Conservation (phyloP, 768 basidiomycete species). For the Mycena vitilis region DNA sequence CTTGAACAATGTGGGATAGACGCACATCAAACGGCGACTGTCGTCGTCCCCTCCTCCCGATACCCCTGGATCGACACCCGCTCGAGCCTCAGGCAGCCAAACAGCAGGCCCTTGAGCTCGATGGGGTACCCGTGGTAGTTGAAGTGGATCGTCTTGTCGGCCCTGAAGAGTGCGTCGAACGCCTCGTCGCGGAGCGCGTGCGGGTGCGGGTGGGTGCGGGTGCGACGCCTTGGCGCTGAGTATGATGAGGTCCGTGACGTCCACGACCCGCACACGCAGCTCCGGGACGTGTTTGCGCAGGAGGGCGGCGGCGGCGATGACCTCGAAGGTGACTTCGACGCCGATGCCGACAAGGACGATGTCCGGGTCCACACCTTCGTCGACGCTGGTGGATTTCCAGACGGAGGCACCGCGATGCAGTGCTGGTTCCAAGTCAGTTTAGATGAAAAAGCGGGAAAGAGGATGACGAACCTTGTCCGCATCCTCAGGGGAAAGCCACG, state of each 20-base stretch:
- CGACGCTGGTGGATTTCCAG: constrained; percentile 86
- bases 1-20: constrained; percentile 8
- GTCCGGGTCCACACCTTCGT: constrained; percentile 77
- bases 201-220: constrained; percentile 87
- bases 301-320: constrained; percentile 86
- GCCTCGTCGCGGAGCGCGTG: constrained; percentile 72
- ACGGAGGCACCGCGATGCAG: constrained; percentile 87
- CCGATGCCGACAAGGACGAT: constrained; percentile 91
- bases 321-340: constrained; percentile 89
- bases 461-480: constrained; percentile 65
- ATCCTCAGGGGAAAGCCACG: constrained; percentile 83
- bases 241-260: constrained; percentile 91
- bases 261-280: constrained; percentile 87
- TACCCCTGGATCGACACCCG: constrained; percentile 73
- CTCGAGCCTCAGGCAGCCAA: constrained; percentile 61
- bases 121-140: constrained; percentile 89
- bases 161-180: constrained; percentile 80
- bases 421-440: constrained; percentile 56
- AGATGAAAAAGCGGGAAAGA: neutral
- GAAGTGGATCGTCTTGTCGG: constrained; percentile 75
- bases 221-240: constrained; percentile 76
- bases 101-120: constrained; percentile 75
- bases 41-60: constrained; percentile 82
- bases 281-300: constrained; percentile 76
- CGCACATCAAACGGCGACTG: constrained; percentile 82